Percentiles rank a stretch among this genome's conserved stretches.
Conservation (phyloP, 495 filamentous ascomycete genomes). For the Zalerion maritima region DNA sequence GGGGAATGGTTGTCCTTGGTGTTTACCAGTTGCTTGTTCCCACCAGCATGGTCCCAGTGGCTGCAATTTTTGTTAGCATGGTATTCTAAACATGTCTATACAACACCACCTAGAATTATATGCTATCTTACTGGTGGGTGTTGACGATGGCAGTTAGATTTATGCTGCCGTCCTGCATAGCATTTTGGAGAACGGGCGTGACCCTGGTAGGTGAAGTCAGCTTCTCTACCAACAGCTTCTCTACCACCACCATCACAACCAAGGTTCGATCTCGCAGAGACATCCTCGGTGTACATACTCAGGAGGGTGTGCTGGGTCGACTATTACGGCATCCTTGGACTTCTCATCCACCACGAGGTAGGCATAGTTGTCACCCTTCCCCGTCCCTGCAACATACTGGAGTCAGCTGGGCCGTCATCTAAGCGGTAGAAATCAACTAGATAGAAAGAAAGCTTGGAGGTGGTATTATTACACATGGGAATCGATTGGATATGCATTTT, state of each 20-base stretch:
- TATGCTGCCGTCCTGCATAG: conserved; percentile 54
- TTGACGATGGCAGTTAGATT: conserved; percentile 85
- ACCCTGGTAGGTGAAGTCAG: conserved; percentile 41
- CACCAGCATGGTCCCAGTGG: conserved; percentile 90
- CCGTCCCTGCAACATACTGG: conserved; percentile 49
- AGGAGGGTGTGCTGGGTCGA: conserved; percentile 83
- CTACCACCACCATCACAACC: conserved; percentile 1
- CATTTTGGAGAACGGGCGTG: conserved; percentile 58
- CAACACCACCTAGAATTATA: too few relatives aligned
- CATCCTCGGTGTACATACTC: conserved; percentile 45
- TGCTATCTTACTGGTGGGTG: conserved; percentile 82
- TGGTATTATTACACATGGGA: conserved; percentile 68
- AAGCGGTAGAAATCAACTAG: neutral
- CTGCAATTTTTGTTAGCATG: conserved; percentile 26
- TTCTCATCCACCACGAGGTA: conserved; percentile 89
- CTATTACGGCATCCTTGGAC: conserved; percentile 80
- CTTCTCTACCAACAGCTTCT: conserved; percentile 1
- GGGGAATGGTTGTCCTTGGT: neutral
- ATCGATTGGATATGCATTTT: conserved; percentile 94
- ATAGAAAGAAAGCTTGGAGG: conserved; percentile 1
- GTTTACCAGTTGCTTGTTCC: conserved; percentile 67
- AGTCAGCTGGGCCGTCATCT: neutral
- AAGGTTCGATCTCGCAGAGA: conserved; percentile 1
- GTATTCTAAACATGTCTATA: too few relatives aligned
- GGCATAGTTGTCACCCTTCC: conserved; percentile 86